These are phyloP conservation scores for Umbelopsis sp. DNA, from an alignment of 371 early-diverging fungal species.

Conservation along the genomic window DNA sequence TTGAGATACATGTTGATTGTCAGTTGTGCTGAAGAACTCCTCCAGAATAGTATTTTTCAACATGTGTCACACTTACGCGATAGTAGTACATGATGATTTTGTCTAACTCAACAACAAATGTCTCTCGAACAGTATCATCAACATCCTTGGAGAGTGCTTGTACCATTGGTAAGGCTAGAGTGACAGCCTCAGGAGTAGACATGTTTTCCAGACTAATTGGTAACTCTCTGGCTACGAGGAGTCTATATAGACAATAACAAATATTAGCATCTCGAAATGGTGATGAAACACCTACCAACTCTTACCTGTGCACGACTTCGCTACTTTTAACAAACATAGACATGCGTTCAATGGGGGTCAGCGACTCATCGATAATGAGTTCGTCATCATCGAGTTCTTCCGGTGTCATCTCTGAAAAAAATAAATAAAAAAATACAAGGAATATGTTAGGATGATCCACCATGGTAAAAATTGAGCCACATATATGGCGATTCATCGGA, in stretches of 20 bases:
- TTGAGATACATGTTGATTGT: neutral
- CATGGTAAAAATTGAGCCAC: no score
- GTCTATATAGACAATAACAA: slow-evolving; percentile 20
- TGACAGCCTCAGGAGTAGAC: slow-evolving; percentile 46
- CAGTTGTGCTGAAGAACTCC: neutral
- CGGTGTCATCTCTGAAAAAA: slow-evolving; percentile 23
- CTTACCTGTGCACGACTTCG: slow-evolving; percentile 51
- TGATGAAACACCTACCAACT: neutral
- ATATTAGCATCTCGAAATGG: neutral
- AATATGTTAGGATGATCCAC: no score
- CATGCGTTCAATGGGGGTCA: slow-evolving; percentile 53
- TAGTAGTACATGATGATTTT: slow-evolving; percentile 57
- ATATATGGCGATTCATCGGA: no score
- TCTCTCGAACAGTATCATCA: slow-evolving; percentile 56
- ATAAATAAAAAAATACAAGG: slow-evolving; percentile 1
- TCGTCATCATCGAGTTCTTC: slow-evolving; percentile 53
- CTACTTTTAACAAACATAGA: slow-evolving; percentile 52
- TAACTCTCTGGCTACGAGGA: slow-evolving; percentile 44
- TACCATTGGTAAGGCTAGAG: slow-evolving; percentile 52
- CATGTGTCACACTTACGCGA: slow-evolving; percentile 31
- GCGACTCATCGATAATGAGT: slow-evolving; percentile 44
- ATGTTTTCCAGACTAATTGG: slow-evolving; percentile 46
- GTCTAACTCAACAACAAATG: slow-evolving; percentile 55
- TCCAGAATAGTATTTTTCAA: neutral
- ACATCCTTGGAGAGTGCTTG: slow-evolving; percentile 45